A percentile compares a stretch with the other conserved stretches of the same genome.
Conservation (phyloP, 345 rosid species). For the Brassica incana region DNA sequence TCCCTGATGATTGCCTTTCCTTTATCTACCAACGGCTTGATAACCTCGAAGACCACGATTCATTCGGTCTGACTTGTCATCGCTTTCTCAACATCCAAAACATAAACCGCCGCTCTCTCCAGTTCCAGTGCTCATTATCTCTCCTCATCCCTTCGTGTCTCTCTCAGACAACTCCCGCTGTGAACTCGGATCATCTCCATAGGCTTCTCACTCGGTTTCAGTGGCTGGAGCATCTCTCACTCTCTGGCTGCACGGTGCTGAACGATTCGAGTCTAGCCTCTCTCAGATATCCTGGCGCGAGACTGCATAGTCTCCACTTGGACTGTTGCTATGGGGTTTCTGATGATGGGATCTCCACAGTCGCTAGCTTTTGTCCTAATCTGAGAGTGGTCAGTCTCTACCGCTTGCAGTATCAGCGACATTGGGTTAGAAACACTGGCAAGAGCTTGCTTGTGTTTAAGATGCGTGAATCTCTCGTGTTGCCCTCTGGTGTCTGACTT, state of each 20-base stretch:
- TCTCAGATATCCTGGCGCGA: conserved; percentile 50
- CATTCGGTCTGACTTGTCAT: conserved; percentile 75
- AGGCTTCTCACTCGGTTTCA: conserved; percentile 68
- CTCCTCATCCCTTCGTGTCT: conserved; percentile 32
- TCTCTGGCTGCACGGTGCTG: conserved; percentile 64
- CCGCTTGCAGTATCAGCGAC: conserved; percentile 58
- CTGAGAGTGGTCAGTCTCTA: conserved; percentile 57
- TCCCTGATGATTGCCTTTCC: conserved; percentile 76
- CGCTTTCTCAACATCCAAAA: conserved; percentile 70
- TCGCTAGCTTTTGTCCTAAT: conserved; percentile 57
- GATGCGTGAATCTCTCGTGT: conserved; percentile 55
- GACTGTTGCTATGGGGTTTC: conserved; percentile 69
- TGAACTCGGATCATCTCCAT: conserved; percentile 48
- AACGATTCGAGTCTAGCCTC: conserved; percentile 56
- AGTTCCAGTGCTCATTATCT: conserved; percentile 56
- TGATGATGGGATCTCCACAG: conserved; percentile 51
- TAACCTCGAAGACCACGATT: conserved; percentile 52
- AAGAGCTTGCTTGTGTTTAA: conserved; percentile 43
- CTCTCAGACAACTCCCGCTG: conserved; percentile 39
- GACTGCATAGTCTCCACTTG: conserved; percentile 51
- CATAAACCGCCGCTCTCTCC: conserved; percentile 49
- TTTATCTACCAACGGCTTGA: conserved; percentile 56
- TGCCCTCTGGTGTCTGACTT: conserved; percentile 55
- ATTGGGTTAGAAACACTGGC: conserved; percentile 56
- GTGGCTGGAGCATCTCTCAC: conserved; percentile 54